Conservation (phyloP, 768 basidiomycete genomes). For the Mycena rosella region DNA sequence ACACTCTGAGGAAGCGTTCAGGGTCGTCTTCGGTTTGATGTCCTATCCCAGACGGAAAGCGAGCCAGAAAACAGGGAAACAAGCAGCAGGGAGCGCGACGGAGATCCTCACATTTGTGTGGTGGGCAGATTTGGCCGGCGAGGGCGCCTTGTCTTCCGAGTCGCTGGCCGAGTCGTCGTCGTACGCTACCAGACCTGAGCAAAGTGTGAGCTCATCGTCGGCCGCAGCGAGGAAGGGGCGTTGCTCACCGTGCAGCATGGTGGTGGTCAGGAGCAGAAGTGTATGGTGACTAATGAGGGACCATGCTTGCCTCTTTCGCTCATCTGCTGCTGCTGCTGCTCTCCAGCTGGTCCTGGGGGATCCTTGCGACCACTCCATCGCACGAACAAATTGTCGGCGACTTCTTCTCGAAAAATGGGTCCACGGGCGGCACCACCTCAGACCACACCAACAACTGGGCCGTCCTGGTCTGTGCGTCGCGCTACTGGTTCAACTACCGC, state of each 20-base stretch:
- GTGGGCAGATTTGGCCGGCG: slow-evolving; percentile 42
- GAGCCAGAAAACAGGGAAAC: slow-evolving; percentile 79
- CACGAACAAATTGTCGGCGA: slow-evolving; percentile 56
- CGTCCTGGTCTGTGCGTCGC: slow-evolving; percentile 91
- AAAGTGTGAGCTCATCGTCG: background rate
- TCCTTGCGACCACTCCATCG: slow-evolving; percentile 41
- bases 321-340: slow-evolving; percentile 43
- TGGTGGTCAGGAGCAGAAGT: too few species aligned
- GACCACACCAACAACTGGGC: slow-evolving; percentile 99
- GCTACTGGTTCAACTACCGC: slow-evolving; percentile 99
- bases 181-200: slow-evolving; percentile 39
- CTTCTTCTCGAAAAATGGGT: slow-evolving; percentile 60
- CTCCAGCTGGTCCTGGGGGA: slow-evolving; percentile 52
- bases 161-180: slow-evolving; percentile 75
- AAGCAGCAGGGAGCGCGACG: slow-evolving; percentile 50
- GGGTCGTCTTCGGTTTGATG: slow-evolving; percentile 58
- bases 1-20: slow-evolving; percentile 59
- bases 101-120: slow-evolving; percentile 74
- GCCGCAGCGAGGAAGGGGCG: background rate
- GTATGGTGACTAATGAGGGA: too few species aligned
- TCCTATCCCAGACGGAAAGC: slow-evolving; percentile 74
- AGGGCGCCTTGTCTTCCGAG: slow-evolving; percentile 57
- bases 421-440: slow-evolving; percentile 47
- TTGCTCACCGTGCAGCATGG: slow-evolving; percentile 37
- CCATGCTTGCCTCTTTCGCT: too few species aligned